Conservation (phyloP, 768 basidiomycete genomes). For the Boletus rufocinnamomeus region DNA sequence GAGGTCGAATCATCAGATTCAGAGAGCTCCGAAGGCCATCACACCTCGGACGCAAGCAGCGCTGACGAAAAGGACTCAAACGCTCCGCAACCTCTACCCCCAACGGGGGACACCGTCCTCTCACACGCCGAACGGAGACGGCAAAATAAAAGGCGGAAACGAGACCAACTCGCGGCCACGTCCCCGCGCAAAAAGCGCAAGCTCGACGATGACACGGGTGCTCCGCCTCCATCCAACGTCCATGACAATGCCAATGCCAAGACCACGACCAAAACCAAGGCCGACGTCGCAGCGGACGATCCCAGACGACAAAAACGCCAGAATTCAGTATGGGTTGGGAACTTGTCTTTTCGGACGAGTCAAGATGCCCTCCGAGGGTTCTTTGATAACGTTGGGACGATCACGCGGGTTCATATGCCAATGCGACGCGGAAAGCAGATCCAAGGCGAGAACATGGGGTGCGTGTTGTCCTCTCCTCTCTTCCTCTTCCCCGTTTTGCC, state of each 20-base stretch:
- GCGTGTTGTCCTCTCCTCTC: conserved; percentile 33
- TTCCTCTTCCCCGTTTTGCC: neutral
- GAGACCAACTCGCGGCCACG: conserved; percentile 13
- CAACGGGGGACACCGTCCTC: conserved; percentile 45
- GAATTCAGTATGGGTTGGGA: conserved; percentile 95
- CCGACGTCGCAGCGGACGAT: conserved; percentile 1
- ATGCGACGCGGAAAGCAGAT: conserved; percentile 59
- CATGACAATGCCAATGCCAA: neutral
- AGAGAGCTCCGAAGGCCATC: conserved; percentile 29
- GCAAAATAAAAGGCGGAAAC: conserved; percentile 50
- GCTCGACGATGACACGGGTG: conserved; percentile 29
- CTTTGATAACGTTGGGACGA: conserved; percentile 70
- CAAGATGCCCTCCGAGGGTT: conserved; percentile 67
- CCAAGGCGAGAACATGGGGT: conserved; percentile 80
- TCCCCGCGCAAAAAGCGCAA: conserved; percentile 49
- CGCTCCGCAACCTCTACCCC: conserved; percentile 4
- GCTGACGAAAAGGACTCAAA: conserved; percentile 13
- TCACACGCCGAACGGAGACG: conserved; percentile 76
- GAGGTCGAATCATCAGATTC: conserved; percentile 21
- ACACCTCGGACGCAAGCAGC: conserved; percentile 18
- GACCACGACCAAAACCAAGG: neutral
- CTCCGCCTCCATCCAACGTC: neutral
- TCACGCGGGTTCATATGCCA: conserved; percentile 86
- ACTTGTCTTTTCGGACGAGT: conserved; percentile 88
- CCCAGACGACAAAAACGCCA: conserved; percentile 52